Percentiles rank a stretch among this genome's conserved stretches.
Conservation (phyloP, 345 rosid species). For the Hevea brasiliensis region DNA sequence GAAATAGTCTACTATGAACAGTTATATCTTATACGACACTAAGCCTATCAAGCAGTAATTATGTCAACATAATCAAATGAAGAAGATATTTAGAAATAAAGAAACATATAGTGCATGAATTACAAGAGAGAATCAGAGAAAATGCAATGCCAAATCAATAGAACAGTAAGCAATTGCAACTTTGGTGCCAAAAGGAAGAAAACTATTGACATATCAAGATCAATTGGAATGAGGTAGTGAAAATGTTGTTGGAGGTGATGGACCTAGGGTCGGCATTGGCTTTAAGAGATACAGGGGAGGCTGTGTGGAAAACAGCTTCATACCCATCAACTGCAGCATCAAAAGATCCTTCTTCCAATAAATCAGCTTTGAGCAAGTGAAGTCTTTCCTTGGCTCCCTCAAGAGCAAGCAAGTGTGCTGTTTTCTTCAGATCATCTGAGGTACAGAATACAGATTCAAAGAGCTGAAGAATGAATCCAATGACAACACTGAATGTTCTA, state of each 20-base stretch:
- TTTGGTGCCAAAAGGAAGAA: too few relatives aligned
- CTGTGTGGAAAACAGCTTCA: conserved; percentile 25
- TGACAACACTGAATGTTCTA: background rate
- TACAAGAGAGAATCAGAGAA: background rate
- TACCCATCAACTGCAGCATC: conserved; percentile 20
- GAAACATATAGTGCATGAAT: background rate
- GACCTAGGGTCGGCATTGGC: conserved; percentile 21
- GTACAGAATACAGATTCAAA: background rate
- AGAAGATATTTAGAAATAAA: background rate
- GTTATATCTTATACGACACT: background rate
- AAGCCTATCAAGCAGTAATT: background rate
- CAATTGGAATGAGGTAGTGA: background rate
- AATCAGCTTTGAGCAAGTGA: conserved; percentile 12
- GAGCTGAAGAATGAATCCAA: background rate
- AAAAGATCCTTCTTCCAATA: conserved; percentile 20
- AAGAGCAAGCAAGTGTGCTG: conserved; percentile 15
- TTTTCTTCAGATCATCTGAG: conserved; percentile 22
- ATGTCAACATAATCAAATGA: background rate
- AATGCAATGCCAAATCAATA: too few relatives aligned
- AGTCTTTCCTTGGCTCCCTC: conserved; percentile 25
- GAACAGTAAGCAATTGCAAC: too few relatives aligned
- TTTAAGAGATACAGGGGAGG: conserved; percentile 9
- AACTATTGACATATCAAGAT: background rate
- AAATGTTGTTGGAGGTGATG: background rate
- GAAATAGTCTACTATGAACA: background rate